Base-by-base conservation (phyloP, 2,329 filamentous ascomycete genomes). In the Aspergillus intermedius region DNA sequence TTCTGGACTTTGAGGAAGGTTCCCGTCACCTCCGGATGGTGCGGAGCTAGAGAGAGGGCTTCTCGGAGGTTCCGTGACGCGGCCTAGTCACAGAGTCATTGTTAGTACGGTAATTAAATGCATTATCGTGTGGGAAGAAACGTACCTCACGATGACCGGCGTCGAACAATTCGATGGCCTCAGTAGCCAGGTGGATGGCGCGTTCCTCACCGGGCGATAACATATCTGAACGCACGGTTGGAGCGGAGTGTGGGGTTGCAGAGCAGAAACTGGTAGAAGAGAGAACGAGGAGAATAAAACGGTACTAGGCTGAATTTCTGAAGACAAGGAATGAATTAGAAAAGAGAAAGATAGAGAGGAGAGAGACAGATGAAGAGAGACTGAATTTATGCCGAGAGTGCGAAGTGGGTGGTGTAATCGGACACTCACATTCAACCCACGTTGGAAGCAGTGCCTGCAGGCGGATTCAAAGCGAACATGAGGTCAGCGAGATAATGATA, bases 31-130 rank as follows among this genome's bases (percentile, higher is more conserved):
- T 72, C 63, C 10, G 65, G 55, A 49, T 74, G 70, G 23, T 74
- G 67, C 32, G 73, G 70, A 21, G 71, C 72, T 28, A 77, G 61
- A 23, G 71, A 67, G 42, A 73, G 66, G n/a, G 74, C 74, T 64
- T 76, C 73, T 60, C 72, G 69, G 47, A 77, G 64, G 54, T 73
- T 74, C 53, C 72, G 62, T 39, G 72, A 72, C 34, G 73, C 73
- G 49, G 72, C 68, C 74, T 76, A 49, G 46, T 43, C 21, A 25
- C 1, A 46, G 49, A 15, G 6, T n/a, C 34, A 37, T 22, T 22
- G 12, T 40, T 21, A 40, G 15, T 12, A 15, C 10, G 17, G 19
- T 9, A 3, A 6, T 19, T 4, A 12, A 35, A 4, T 7, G 2
- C 5, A 40, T 9, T 19, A 19, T 19, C 8, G 19, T 12, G 19